Evolutionary conservation across 164 flowering plant species (phyloP), one percentile per base, ranked within the genome.

Genomic region (Vitis riparia): DNA sequence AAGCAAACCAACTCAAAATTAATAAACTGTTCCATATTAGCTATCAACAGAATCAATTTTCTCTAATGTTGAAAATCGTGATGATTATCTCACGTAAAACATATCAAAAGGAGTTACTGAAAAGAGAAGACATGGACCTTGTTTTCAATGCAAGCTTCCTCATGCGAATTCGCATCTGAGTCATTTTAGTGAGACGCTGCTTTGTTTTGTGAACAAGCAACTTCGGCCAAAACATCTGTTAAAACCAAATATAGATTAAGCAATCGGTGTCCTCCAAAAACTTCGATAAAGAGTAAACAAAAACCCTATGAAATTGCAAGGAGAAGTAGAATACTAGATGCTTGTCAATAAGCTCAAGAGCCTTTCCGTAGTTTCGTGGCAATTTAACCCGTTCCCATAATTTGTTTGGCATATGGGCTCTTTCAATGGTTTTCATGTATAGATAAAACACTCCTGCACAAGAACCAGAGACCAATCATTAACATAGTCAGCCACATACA

Each of bases 341-440:
- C 62, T 95, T 91, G 87, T 91, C 93, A 66, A 95, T 93, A 52
- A 85, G 77, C 44, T 89, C 97, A 64, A 93, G 92, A 5, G 98
- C 93, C 73, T 89, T 88, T 65, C 82, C 91, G 63, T 93, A 95
- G 71, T 95, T 95, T 68, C 85, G 79, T 0, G 99, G 98, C 69
- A 95, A 68, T 77, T 93, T 95, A 51, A 93, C 84, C 81, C 99
- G 83, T 76, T 95, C 98, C 99, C 99, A 95, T 70, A 91, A 77
- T 53, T 91, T 78, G 55, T 83, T 90, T 8, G 98, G 99, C 87
- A 76, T 87, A 68, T 91, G 98, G 74, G 99, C 94, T 77, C 98
- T 91, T 79, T 95, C 98, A 71, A 93, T 91, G 1, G 97, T 88
- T 71, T 95, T 95, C 96, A 91, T 91, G 66, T 94, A 94, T 37